These are phyloP conservation scores for Bocquillonia castaneifolia DNA, from an alignment of 441 rosid species.

Conservation along the genomic window DNA sequence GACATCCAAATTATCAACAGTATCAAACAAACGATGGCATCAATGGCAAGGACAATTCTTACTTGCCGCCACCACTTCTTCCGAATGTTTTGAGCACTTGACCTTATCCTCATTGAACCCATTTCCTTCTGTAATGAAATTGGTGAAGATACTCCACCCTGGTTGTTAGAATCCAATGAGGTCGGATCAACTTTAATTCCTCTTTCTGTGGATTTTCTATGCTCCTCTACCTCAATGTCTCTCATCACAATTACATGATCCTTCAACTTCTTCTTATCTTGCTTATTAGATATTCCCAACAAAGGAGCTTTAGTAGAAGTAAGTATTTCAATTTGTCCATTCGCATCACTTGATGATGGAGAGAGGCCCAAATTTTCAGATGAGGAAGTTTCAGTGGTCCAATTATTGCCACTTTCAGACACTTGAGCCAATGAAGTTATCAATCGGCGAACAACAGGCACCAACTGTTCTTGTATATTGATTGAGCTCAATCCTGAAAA, in stretches of 20 bases:
- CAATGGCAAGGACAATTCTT: conserved; percentile 61
- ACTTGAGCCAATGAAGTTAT: conserved; percentile 59
- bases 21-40: conserved; percentile 62
- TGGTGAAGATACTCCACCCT: conserved; percentile 39
- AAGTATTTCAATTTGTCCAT: conserved; percentile 40
- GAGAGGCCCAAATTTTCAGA: conserved; percentile 39
- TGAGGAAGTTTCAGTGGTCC: conserved; percentile 34
- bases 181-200: conserved; percentile 41
- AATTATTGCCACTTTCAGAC: conserved; percentile 32
- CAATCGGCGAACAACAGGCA: conserved; percentile 58
- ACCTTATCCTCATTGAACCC: conserved; percentile 56
- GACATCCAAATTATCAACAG: conserved; percentile 60
- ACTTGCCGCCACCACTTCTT: conserved; percentile 79
- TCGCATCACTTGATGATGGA: conserved; percentile 40
- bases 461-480: conserved; percentile 54
- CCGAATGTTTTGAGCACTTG: conserved; percentile 45
- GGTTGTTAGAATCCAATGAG: conserved; percentile 35
- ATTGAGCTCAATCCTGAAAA: conserved; percentile 48
- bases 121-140: conserved; percentile 53
- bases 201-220: conserved; percentile 50
- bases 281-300: conserved; percentile 55
- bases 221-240: conserved; percentile 63
- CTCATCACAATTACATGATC: conserved; percentile 52
- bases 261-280: conserved; percentile 61
- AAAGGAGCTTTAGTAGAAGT: conserved; percentile 67